phyloP scores from a whole-genome alignment of 306 rosid species.

The Crotalaria pallida region DNA sequence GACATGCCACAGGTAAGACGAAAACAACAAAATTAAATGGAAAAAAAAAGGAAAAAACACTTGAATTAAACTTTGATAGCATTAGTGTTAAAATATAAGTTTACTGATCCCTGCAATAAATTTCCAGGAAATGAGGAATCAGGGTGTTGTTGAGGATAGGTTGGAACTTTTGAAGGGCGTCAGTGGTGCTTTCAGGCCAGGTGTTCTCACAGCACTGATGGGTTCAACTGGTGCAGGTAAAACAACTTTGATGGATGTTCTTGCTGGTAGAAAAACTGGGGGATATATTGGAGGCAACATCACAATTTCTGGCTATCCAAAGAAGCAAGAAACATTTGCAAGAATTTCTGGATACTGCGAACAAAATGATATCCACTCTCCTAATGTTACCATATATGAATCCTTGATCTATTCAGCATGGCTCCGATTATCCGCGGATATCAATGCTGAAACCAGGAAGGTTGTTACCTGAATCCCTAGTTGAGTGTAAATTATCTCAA shows the following conservation, averaged over 20 bases:
- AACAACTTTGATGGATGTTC: conserved; percentile 85
- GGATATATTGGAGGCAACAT: conserved; percentile 69
- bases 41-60: not conserved
- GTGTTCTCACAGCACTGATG: conserved; percentile 87
- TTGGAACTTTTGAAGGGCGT: conserved; percentile 58
- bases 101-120: not conserved
- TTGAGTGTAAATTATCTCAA: not conserved
- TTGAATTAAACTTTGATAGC: not conserved
- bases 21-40: not conserved
- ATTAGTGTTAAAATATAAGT: not conserved
- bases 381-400: conserved; percentile 48
- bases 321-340: conserved; percentile 77
- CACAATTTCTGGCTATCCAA: conserved; percentile 68
- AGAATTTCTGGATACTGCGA: conserved; percentile 84
- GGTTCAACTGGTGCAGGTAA: conserved; percentile 89
- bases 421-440: conserved; percentile 42
- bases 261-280: conserved; percentile 76
- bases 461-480: conserved; percentile 13
- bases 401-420: conserved; percentile 53
- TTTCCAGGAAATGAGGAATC: conserved; percentile 59
- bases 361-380: conserved; percentile 75
- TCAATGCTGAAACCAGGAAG: conserved; percentile 39
- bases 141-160: conserved; percentile 50
- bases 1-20: conserved; percentile 39
- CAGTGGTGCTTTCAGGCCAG: conserved; percentile 76